Evolutionary conservation across 1,284 basidiomycete genomes (phyloP).

Genomic region (Microbotryum lychnidis-dioicae): DNA sequence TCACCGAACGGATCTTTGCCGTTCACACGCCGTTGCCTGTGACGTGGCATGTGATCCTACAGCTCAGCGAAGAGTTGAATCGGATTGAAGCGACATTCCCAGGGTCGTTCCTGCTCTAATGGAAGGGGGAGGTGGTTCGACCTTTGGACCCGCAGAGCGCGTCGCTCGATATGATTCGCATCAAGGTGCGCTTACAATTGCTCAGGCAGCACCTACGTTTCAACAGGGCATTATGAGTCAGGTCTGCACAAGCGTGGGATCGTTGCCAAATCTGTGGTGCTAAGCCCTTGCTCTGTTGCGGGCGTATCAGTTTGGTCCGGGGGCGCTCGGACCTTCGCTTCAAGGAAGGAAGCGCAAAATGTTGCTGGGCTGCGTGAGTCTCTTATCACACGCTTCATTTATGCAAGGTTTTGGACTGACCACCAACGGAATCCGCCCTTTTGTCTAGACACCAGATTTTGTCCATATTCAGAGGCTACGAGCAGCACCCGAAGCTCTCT

Average conservation of each 20-base stretch:
- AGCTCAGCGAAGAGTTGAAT: conserved; percentile 18
- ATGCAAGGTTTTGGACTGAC: neutral
- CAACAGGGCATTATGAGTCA: conserved; percentile 21
- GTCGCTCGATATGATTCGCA: neutral
- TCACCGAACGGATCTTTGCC: conserved; percentile 13
- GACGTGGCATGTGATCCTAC: conserved; percentile 2
- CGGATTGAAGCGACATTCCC: conserved; percentile 10
- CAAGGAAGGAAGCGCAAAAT: neutral
- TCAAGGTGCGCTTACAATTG: neutral
- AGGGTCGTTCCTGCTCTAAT: neutral
- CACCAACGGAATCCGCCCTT: neutral
- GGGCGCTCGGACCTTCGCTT: conserved; percentile 16
- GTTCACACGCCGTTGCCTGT: conserved; percentile 11
- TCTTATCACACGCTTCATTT: too few relatives aligned
- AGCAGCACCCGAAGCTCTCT: conserved; percentile 6
- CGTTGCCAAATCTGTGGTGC: too few relatives aligned
- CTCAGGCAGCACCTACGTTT: conserved; percentile 11
- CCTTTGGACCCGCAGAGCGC: conserved; percentile 9
- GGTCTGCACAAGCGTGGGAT: neutral
- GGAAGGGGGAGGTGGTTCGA: conserved; percentile 4
- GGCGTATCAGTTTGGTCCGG: conserved; percentile 15
- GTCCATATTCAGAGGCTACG: conserved; percentile 16
- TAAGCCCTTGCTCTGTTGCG: neutral
- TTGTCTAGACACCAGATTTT: conserved; percentile 11
- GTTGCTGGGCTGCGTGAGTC: conserved; percentile 18